A percentile compares a stretch with the other conserved stretches of the same genome.
These are phyloP conservation scores for Penicillium pancosmium DNA, from an alignment of 495 filamentous ascomycete species.

Conservation along the genomic window DNA sequence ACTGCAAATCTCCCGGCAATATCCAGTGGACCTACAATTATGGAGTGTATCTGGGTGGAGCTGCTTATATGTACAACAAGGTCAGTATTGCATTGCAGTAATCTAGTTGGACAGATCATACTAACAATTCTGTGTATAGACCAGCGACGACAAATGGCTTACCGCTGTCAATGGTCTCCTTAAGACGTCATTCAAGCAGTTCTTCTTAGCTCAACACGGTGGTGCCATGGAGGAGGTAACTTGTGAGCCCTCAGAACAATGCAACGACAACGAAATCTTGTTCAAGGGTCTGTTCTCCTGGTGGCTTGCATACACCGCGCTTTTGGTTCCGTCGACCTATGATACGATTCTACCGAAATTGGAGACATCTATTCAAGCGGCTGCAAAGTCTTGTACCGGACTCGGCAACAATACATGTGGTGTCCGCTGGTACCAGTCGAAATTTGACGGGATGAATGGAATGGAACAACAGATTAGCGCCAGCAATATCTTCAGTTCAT, in stretches of 20 bases:
- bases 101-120: slow-evolving; percentile 20
- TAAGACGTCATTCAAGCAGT: slow-evolving; percentile 37
- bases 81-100: slow-evolving; percentile 32
- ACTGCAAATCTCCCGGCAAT: slow-evolving; percentile 56
- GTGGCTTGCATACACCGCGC: slow-evolving; percentile 73
- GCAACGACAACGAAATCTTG: slow-evolving; percentile 71
- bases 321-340: slow-evolving; percentile 64
- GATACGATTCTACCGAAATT: slow-evolving; percentile 67
- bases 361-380: slow-evolving; percentile 64
- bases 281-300: slow-evolving; percentile 81
- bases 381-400: slow-evolving; percentile 67
- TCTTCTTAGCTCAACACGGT: slow-evolving; percentile 54
- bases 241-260: slow-evolving; percentile 62
- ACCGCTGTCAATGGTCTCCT: slow-evolving; percentile 55
- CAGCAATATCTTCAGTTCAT: slow-evolving; percentile 55
- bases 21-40: slow-evolving; percentile 73
- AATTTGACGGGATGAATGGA: slow-evolving; percentile 65
- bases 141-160: slow-evolving; percentile 50
- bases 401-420: slow-evolving; percentile 70
- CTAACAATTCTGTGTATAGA: slow-evolving; percentile 18
- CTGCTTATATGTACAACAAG: slow-evolving; percentile 72
- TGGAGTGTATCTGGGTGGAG: slow-evolving; percentile 67
- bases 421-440: slow-evolving; percentile 63
- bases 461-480: slow-evolving; percentile 57
- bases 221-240: slow-evolving; percentile 63